Evolutionary conservation across 83 land plant species (phyloP).

Genomic region (Larix sibirica): DNA sequence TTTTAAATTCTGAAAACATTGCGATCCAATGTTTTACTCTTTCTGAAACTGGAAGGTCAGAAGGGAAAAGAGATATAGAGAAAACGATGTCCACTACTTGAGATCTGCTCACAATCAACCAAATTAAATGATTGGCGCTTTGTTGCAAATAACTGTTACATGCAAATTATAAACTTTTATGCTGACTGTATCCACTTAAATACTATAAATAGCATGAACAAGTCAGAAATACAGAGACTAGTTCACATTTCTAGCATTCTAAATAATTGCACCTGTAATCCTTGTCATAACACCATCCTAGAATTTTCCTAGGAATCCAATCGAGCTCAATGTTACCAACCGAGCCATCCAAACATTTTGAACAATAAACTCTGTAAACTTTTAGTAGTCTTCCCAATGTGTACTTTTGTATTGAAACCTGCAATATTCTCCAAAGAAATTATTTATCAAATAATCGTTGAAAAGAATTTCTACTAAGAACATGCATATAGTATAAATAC

Average conservation of each 20-base stretch:
- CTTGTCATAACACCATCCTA: conserved; percentile 38
- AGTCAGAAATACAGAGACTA: background rate
- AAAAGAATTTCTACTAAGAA: background rate
- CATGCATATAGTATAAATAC: background rate
- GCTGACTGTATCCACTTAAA: background rate
- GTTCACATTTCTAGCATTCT: background rate
- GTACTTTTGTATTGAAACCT: conserved; percentile 35
- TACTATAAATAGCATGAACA: background rate
- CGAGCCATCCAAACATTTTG: conserved; percentile 29
- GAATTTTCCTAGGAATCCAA: conserved; percentile 48
- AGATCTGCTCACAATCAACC: conserved; percentile 32
- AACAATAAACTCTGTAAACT: conserved; percentile 35
- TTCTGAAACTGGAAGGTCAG: conserved; percentile 39
- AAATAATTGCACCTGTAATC: conserved; percentile 23
- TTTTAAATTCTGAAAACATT: conserved; percentile 54
- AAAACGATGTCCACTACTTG: conserved; percentile 44
- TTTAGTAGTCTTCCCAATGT: conserved; percentile 32
- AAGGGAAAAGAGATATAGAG: conserved; percentile 34
- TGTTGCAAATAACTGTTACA: background rate
- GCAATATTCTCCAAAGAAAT: background rate
- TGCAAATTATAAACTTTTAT: background rate
- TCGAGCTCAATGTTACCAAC: conserved; percentile 29
- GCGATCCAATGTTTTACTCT: conserved; percentile 54
- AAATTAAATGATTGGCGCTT: background rate
- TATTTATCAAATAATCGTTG: background rate